Base-by-base conservation (phyloP, 2,329 filamentous ascomycete genomes). In the Aspergillus intermedius region DNA sequence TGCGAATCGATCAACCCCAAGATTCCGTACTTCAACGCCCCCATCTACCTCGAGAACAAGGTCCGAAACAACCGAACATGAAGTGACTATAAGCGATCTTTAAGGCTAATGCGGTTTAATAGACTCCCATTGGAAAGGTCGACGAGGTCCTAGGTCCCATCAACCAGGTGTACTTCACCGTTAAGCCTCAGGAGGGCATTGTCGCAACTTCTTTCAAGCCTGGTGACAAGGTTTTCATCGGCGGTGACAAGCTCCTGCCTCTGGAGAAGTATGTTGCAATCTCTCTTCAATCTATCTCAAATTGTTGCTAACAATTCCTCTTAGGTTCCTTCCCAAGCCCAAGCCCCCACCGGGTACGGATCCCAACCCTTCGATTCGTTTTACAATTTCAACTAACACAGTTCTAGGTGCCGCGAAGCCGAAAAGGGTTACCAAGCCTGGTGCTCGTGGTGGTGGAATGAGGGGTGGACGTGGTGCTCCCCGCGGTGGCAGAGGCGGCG, bases 11-110 rank as follows among this genome's bases (percentile, higher is more conserved):
- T 87, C 73, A 97, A 96, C 78, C 77, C 86, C 62, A 97, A 97
- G 76, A 86, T 98, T 56, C 93, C 93, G 54, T 95, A 95, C 77
- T 98, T 98, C 85, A 97, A 96, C 78, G 93, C 93, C 53, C 90
- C 90, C 60, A 95, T 98, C 72, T 98, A 93, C 77, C 86, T 97
- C 64, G 91, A 97, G 80, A 98, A 97, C 79, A 98, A 97, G 80
- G 87, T 86, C 66, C 55, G 69, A 47, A 40, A 21, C 37, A 44
- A 50, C 23, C 30, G 34, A 23, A 19, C 25, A 15, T 19, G 32
- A 40, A 17, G 5, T 45, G 34, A 30, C 12, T 40, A 19, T 22
- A 21, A 3, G 7, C 28, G 28, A 37, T 32, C 13, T 22, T 43
- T 40, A n/a, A 21, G 25, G 39, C 58, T 64, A 56, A 64, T 41